Conservation (phyloP, 352 stramenopile genomes). For the Globisporangium megalacanthum region DNA sequence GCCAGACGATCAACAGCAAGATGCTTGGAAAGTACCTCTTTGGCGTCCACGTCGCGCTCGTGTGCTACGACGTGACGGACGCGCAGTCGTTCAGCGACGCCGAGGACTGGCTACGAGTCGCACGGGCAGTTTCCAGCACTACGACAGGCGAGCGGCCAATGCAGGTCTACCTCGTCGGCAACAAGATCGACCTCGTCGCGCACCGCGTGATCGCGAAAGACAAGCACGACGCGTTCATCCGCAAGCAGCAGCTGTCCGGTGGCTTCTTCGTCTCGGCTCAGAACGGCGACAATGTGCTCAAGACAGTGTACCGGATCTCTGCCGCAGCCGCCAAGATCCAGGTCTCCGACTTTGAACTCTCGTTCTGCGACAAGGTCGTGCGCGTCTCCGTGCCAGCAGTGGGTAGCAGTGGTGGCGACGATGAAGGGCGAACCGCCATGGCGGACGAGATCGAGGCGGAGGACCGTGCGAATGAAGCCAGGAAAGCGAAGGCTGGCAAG, state of each 20-base stretch:
- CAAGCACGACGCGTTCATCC: conserved; percentile 77
- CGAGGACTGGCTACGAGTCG: conserved; percentile 71
- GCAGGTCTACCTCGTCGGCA: conserved; percentile 74
- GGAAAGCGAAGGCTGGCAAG: conserved; percentile 13
- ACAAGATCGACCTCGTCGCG: conserved; percentile 84
- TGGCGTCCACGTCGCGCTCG: conserved; percentile 64
- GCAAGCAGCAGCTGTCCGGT: conserved; percentile 43
- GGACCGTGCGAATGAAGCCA: conserved; percentile 49
- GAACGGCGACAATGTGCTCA: conserved; percentile 80
- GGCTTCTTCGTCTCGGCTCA: conserved; percentile 82
- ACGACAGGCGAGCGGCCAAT: conserved; percentile 21
- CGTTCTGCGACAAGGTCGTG: conserved; percentile 71
- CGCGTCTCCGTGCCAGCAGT: conserved; percentile 36
- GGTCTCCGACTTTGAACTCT: conserved; percentile 77
- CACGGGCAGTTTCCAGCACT: conserved; percentile 9
- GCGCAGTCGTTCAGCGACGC: conserved; percentile 75
- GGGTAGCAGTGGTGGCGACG: conserved; percentile 9
- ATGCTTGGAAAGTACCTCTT: conserved; percentile 87
- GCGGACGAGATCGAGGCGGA: conserved; percentile 78
- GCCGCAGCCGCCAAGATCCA: conserved; percentile 57
- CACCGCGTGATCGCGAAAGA: conserved; percentile 63
- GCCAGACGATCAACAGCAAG: conserved; percentile 85
- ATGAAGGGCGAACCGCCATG: conserved; percentile 58
- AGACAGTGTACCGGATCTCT: conserved; percentile 73
- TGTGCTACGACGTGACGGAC: conserved; percentile 88